These are phyloP conservation scores for Mycena rosella DNA, from an alignment of 768 basidiomycete genomes.

Conservation along the genomic window DNA sequence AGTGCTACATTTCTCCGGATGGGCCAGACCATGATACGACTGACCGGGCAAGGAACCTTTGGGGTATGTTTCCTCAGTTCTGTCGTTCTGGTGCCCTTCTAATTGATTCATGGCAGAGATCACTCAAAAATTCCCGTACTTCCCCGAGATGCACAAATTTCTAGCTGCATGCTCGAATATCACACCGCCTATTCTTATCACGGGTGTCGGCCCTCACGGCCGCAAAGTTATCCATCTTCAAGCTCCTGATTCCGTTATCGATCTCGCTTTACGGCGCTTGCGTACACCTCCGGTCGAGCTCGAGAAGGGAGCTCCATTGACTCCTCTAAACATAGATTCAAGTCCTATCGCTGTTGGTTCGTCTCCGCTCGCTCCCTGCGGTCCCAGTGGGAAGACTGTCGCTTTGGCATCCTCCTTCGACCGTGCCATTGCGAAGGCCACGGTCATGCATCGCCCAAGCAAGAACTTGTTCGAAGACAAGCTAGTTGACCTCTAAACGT, in stretches of 20 bases:
- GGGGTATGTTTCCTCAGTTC: conserved; percentile 33
- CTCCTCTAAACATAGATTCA: too few species aligned
- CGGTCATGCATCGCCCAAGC: conserved; percentile 13
- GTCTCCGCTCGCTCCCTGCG: too few species aligned
- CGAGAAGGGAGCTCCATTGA: neutral
- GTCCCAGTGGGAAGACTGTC: neutral
- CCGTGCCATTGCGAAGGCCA: conserved; percentile 18
- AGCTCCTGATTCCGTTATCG: conserved; percentile 29
- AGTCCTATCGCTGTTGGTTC: too few species aligned
- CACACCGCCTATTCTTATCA: conserved; percentile 43
- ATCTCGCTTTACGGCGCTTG: too few species aligned
- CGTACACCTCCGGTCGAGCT: too few species aligned
- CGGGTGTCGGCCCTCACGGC: conserved; percentile 44
- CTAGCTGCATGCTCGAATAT: conserved; percentile 42
- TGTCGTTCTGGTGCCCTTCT: neutral
- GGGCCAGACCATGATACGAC: conserved; percentile 32
- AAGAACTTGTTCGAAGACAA: conserved; percentile 19
- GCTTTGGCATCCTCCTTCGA: conserved; percentile 2
- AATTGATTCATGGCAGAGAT: conserved; percentile 30
- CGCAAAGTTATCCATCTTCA: conserved; percentile 37
- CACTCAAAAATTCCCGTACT: conserved; percentile 37
- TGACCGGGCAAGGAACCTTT: conserved; percentile 38
- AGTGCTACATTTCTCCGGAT: conserved; percentile 12
- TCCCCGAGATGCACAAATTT: conserved; percentile 25
- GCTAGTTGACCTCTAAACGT: conserved; percentile 29